Conservation (phyloP, 495 filamentous ascomycete species). For the Penicillium lividum region DNA sequence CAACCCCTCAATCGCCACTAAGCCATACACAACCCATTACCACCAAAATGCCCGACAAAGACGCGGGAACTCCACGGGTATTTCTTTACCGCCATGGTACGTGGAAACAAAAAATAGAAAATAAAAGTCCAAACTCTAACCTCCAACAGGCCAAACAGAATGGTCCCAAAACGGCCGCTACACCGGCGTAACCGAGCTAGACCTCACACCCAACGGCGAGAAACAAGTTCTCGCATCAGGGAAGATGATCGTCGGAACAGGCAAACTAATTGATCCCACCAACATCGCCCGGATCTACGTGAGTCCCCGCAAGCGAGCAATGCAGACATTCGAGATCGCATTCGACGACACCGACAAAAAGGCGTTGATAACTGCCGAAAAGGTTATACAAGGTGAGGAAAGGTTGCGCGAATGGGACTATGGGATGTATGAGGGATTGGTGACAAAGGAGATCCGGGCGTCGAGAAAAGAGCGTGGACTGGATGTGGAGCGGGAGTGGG, state of each 20-base stretch:
- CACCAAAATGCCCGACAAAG: constrained; percentile 44
- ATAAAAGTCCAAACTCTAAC: neutral
- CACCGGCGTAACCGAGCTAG: constrained; percentile 80
- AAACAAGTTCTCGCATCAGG: constrained; percentile 71
- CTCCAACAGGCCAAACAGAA: constrained; percentile 68
- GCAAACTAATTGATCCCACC: constrained; percentile 73
- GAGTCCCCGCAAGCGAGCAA: constrained; percentile 75
- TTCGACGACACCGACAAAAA: constrained; percentile 44
- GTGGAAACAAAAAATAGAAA: neutral
- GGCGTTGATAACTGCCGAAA: constrained; percentile 26
- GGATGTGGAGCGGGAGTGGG: constrained; percentile 58
- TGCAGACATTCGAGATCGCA: constrained; percentile 73
- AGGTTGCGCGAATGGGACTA: constrained; percentile 86
- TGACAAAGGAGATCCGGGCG: constrained; percentile 62
- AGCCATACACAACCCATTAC: neutral
- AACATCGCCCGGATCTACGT: constrained; percentile 76
- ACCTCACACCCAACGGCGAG: constrained; percentile 73
- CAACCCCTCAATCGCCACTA: too few species aligned
- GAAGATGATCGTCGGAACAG: constrained; percentile 68
- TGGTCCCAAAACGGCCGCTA: constrained; percentile 87
- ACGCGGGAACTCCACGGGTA: constrained; percentile 45
- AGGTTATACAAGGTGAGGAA: constrained; percentile 62
- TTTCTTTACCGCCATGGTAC: constrained; percentile 43
- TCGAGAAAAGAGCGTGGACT: constrained; percentile 60
- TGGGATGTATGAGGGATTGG: constrained; percentile 81